Evolutionary conservation across 2,329 filamentous ascomycete species (phyloP), one percentile per base, ranked within the genome.

Genomic region (Bretziella fagacearum): DNA sequence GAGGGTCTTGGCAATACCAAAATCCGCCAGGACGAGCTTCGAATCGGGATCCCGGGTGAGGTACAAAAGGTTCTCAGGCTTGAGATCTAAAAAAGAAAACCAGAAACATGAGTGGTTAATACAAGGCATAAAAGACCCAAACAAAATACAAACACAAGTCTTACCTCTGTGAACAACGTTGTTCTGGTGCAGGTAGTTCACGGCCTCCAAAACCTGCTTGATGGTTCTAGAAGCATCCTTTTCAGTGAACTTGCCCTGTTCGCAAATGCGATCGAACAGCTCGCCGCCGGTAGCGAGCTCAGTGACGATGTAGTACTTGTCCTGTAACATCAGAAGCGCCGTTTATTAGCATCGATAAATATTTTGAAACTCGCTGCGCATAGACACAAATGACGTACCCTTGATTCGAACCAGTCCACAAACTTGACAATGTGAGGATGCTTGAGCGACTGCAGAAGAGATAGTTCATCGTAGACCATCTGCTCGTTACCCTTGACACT

Each of bases 251-350:
- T 85, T 93, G 56, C 91, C 93, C 64, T 93, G 84, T 59, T 96
- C 87, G 66, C 91, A 98, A 57, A 98, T 98, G 48, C 93, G 81
- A 59, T 98, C 91, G 63, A 98, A 98, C 53, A 98, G 68, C 66
- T 98, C 91, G 61, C 91, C 91, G 55, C 91, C 91, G 0, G 84
- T 94, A 35, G 91, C 91, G 48, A 98, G 72, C 64, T 98, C 82
- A 26, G 91, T 98, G 56, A 98, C 87, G 56, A 98, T 96, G 63
- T 98, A 98, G 68, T 94, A 98, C 69, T 98, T 98, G 70, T 98
- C 91, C 86, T 94, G 40, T 44, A 22, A 13, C 30, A 13, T 23
- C 11, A 20, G 37, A 35, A 45, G 41, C 27, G 6, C 22, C 29
- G 20, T n/a, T 15, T 18, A 18, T 26, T 42, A 49, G 20, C 10